These are phyloP conservation scores for Thamnidium elegans DNA, from an alignment of 192 early-diverging fungal species.

Conservation along the genomic window DNA sequence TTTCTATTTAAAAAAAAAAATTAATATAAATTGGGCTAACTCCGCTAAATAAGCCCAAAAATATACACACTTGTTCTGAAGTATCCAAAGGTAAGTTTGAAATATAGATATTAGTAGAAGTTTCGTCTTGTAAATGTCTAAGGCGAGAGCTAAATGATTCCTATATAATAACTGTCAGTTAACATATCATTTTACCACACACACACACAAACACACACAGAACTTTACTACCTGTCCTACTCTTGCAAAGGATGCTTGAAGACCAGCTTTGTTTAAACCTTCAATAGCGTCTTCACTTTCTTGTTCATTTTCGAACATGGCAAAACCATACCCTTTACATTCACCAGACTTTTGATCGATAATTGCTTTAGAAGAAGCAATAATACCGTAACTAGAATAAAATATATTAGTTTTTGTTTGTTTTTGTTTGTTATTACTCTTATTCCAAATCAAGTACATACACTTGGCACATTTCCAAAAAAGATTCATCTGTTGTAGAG, in stretches of 20 bases:
- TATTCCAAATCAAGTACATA: conserved; percentile 41
- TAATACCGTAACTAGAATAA: conserved; percentile 57
- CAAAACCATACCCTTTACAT: conserved; percentile 90
- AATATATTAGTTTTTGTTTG: not conserved
- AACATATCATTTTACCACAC: not conserved
- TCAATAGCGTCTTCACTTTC: conserved; percentile 68
- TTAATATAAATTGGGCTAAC: not conserved
- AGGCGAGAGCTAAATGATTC: conserved; percentile 72
- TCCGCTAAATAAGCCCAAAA: no score
- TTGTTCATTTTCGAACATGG: conserved; percentile 72
- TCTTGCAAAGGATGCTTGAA: conserved; percentile 74
- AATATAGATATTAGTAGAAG: conserved; percentile 80
- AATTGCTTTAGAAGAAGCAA: conserved; percentile 82
- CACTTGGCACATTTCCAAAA: conserved; percentile 59
- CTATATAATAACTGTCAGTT: conserved; percentile 13
- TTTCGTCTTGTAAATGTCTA: conserved; percentile 69
- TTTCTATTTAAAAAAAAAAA: conserved; percentile 34
- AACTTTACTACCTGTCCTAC: conserved; percentile 46
- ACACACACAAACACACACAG: not conserved
- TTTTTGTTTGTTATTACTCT: conserved; percentile 16
- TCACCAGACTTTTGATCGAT: conserved; percentile 74
- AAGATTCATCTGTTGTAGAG: conserved; percentile 63
- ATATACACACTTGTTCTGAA: conserved; percentile 59
- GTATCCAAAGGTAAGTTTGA: conserved; percentile 77
- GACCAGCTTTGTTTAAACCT: conserved; percentile 61